Evolutionary conservation across 192 early-diverging fungal species (phyloP), one percentile per base, ranked within the genome.

Genomic region (Podila verticillata): DNA sequence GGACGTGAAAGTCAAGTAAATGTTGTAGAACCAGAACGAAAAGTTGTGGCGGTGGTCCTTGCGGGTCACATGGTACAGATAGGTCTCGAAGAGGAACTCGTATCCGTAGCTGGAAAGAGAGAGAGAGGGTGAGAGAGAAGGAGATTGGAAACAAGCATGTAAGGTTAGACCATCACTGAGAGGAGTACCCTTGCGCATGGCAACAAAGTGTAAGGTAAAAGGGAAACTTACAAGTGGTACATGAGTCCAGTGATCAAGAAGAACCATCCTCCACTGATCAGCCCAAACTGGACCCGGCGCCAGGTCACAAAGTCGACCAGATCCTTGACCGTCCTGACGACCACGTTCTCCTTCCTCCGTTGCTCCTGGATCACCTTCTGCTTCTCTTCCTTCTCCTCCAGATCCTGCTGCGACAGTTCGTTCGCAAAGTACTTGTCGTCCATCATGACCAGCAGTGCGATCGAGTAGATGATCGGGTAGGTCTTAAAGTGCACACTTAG

Each of bases 1-100:
- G 13, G 86, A 83, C 0, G 74, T 77, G 70, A 92, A 91, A 0
- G 86, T 87, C 29, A 99, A 85, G 65, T 99, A 99, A 35, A 99
- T 94, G 48, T 95, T 91, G 70, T 98, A 95, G 67, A 97, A 99
- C 90, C 97, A 99, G 54, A 94, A 75, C 1, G 97, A 98, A 80
- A 98, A 99, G 85, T 99, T 99, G 86, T 99, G 98, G 5, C 98
- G 93, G 70, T 98, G 98, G 83, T 99, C 98, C 82, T 95, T 95
- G 72, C 98, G 93, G 0, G 91, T 94, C 51, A 98, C 74, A 82
- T 99, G 98, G 71, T 98, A 99, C 35, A 98, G 65, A 72, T 96
- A 98, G 0, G 96, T 96, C 66, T 98, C 91, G 34, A 96, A 82
- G 34, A 99, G 58, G 78, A 99, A 98, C 65, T 95, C 93, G 59